Conservation (phyloP, 345 rosid species). For the Nasturtium officinale region DNA sequence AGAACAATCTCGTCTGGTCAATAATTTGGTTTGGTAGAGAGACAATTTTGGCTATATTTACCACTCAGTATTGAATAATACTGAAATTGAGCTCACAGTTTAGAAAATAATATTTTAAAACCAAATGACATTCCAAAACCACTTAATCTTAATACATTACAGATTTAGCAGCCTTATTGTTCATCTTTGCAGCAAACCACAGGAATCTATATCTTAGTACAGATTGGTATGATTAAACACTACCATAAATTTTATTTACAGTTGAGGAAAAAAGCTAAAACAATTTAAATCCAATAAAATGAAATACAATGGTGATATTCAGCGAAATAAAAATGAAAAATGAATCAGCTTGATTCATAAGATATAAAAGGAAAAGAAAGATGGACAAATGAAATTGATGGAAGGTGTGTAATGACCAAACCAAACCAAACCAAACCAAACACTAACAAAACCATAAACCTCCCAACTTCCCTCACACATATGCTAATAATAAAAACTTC, state of each 20-base stretch:
- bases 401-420: conserved; percentile 29
- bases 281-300: not conserved
- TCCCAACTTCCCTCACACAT: conserved; percentile 17
- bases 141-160: too few relatives aligned
- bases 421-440: not conserved
- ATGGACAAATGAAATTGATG: conserved; percentile 24
- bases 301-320: too few relatives aligned
- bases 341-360: not conserved
- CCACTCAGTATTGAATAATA: too few relatives aligned
- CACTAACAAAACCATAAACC: conserved; percentile 38
- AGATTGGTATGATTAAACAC: not conserved
- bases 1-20: too few relatives aligned
- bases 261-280: not conserved
- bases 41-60: too few relatives aligned
- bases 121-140: too few relatives aligned
- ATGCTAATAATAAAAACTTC: not conserved
- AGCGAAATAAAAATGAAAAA: too few relatives aligned
- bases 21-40: too few relatives aligned
- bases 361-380: conserved; percentile 22
- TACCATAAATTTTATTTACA: too few relatives aligned
- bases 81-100: too few relatives aligned
- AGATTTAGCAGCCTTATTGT: not conserved
- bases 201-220: not conserved
- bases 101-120: too few relatives aligned
- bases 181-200: not conserved